Base-by-base conservation (phyloP, 176 grass and related monocot species). In the Paspalum vaginatum region DNA sequence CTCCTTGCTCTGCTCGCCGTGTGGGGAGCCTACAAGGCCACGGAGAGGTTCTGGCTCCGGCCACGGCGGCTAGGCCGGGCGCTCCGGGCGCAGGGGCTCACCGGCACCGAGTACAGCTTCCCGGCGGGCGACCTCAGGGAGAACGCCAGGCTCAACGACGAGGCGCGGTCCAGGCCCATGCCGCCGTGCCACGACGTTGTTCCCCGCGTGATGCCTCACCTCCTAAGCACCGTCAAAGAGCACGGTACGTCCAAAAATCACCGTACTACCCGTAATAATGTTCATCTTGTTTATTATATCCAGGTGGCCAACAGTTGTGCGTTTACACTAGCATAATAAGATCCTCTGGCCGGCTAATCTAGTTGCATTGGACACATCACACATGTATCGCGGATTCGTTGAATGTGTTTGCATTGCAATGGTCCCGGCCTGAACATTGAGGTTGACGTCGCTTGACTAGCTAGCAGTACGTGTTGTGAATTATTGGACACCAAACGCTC, bases 41-140 rank as follows among this genome's bases (percentile, higher is more conserved):
- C 70, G 22, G 68, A 91, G 63, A 85, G 56, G 67, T 69, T 4
- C 54, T 91, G 85, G 90, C 51, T 88, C 38, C 65, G 60, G 83
- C 93, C 88, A 2, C 71, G 67, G 73, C 77, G 88, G 58, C 72
- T 97, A 12, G 71, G 37, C 61, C 65, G 80, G 11, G 75, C 51
- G 32, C 85, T 93, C 55, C 81, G 88, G 15, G 84, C 77, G 42
- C 90, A 97, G 81, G 90, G 90, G 8, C 85, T 97, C n/a, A n/a
- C 76, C 53, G 88, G 88, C 22, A 91, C 79, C 16, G 59, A 12
- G 20, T 97, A 93, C 76, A 55, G 68, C 20, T 81, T 88, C 68
- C 75, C 87, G 8, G 41, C 40, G 2, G 86, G 91, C 7, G 86
- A 97, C 62, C 27, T 97, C 18, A 40, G 61, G 61, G 94, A 97